A percentile compares a stretch with the other conserved stretches of the same genome.
These are phyloP conservation scores for Leishmania guyanensis DNA, from an alignment of 208 protist species.

Conservation along the genomic window DNA sequence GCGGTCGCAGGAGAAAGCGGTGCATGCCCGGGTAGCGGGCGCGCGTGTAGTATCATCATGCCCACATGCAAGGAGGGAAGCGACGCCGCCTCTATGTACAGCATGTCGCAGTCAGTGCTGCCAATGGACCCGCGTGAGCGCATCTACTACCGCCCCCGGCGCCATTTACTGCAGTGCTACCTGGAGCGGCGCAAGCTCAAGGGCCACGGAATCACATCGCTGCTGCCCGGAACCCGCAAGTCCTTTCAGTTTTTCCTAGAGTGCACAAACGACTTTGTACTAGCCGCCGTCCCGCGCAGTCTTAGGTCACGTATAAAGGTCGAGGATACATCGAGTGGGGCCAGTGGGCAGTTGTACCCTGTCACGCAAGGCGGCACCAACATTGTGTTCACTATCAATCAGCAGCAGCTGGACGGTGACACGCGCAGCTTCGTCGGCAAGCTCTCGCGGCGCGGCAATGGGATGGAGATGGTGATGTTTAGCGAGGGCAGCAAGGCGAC, in stretches of 20 bases:
- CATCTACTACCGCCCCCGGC: conserved; percentile 48
- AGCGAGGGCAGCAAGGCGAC: conserved; percentile 42
- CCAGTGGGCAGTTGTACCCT: conserved; percentile 27
- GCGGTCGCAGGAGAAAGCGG: not conserved
- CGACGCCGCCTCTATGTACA: conserved; percentile 52
- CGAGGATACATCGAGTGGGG: conserved; percentile 36
- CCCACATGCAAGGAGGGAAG: conserved; percentile 41
- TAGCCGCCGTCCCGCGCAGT: conserved; percentile 28
- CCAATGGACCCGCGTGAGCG: conserved; percentile 48
- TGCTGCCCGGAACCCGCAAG: conserved; percentile 26
- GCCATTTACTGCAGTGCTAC: conserved; percentile 54
- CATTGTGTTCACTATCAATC: conserved; percentile 41
- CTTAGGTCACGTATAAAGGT: conserved; percentile 16
- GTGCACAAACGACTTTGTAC: conserved; percentile 49
- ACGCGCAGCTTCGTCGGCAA: conserved; percentile 44
- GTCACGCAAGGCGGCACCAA: conserved; percentile 31
- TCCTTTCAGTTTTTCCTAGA: conserved; percentile 44
- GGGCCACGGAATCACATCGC: conserved; percentile 14
- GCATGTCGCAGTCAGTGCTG: conserved; percentile 46
- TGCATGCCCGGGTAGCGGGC: not conserved
- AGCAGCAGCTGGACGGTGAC: conserved; percentile 30
- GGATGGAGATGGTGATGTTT: conserved; percentile 45
- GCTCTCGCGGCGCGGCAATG: conserved; percentile 26
- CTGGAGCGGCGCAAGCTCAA: conserved; percentile 30
- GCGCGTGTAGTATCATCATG: conserved; percentile 24